Percentiles rank a stretch among this genome's conserved stretches.
Evolutionary conservation across 257 asterid species (phyloP).

Genomic region (Nicotiana tomentosiformis): DNA sequence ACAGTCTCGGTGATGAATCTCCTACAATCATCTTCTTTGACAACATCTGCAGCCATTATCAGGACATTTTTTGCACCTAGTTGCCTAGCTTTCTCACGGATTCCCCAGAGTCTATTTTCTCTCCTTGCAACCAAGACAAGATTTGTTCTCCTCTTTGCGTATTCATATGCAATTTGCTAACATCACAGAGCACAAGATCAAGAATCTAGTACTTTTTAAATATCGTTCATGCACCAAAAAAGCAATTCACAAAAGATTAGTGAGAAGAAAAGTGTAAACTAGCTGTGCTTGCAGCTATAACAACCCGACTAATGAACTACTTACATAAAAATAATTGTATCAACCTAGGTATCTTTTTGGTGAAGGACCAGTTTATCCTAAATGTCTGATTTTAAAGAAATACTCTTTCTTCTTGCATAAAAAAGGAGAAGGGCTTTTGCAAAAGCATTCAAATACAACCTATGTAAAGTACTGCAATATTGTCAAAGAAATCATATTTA

Average conservation of each 20-base stretch:
- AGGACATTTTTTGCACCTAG: slow-evolving; percentile 61
- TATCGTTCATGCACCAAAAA: background rate
- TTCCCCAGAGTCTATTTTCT: slow-evolving; percentile 61
- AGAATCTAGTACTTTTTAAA: background rate
- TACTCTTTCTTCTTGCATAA: no score
- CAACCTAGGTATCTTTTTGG: background rate
- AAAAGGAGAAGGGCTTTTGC: background rate
- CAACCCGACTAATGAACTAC: no score
- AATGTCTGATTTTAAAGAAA: background rate
- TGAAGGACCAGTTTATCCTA: background rate
- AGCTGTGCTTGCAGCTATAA: background rate
- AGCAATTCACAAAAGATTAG: background rate
- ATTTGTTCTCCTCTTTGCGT: slow-evolving; percentile 73
- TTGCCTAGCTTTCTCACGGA: slow-evolving; percentile 58
- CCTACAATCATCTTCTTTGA: slow-evolving; percentile 82
- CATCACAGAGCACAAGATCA: background rate
- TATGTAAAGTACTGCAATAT: background rate
- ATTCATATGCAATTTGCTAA: slow-evolving; percentile 86
- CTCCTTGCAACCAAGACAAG: slow-evolving; percentile 80
- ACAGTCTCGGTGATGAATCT: slow-evolving; percentile 68
- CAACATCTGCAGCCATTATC: slow-evolving; percentile 83
- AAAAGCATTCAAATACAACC: background rate
- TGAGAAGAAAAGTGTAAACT: background rate
- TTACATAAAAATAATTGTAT: no score
- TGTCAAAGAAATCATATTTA: no score